Evolutionary conservation across 768 basidiomycete species (phyloP).

Genomic region (Dentipellis sp.): DNA sequence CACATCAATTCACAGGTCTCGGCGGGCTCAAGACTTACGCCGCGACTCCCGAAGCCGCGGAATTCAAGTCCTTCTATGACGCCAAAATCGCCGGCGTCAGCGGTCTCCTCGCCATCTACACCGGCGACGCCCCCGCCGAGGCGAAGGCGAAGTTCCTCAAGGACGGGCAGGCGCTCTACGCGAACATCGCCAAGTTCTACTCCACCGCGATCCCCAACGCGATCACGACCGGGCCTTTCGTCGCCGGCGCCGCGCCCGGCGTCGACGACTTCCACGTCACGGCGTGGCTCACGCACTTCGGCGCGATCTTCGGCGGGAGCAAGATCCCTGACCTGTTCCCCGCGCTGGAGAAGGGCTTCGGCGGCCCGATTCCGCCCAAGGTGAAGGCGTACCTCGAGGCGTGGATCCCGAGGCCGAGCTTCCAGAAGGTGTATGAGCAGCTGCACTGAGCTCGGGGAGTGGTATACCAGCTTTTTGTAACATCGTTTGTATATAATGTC

Average conservation of each 20-base stretch:
- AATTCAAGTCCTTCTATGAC: not conserved
- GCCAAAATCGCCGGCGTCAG: not conserved
- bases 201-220: not conserved
- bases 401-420: not conserved
- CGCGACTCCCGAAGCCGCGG: not conserved
- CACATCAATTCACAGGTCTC: not conserved
- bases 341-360: not conserved
- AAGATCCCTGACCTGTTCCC: not conserved
- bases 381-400: not conserved
- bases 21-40: not conserved
- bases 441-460: not conserved
- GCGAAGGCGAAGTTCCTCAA: not conserved
- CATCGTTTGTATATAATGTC: too few species aligned
- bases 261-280: not conserved
- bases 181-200: not conserved
- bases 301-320: not conserved
- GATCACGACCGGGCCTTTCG: not conserved
- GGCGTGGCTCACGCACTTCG: not conserved
- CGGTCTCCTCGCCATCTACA: not conserved
- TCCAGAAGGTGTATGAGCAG: not conserved
- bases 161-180: not conserved
- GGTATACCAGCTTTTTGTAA: too few species aligned
- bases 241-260: slow-evolving; percentile 1
- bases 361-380: not conserved
- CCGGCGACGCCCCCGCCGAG: not conserved